Base-by-base conservation (phyloP, 805 yeast genomes). In the Starmerella bacillaris region DNA sequence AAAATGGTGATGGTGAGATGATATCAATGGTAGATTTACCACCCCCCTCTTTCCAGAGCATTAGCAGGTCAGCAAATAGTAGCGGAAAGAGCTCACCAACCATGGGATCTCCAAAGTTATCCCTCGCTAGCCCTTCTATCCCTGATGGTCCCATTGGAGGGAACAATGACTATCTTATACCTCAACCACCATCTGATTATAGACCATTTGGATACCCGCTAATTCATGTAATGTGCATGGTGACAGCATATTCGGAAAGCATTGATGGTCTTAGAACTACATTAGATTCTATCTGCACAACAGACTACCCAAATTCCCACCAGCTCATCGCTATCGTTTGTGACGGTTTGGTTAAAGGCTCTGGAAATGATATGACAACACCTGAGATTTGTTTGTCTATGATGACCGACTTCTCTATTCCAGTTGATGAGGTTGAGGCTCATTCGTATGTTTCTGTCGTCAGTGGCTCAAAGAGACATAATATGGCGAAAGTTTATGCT, bases 241-340 rank as follows among this genome's bases (percentile, higher is more conserved):
- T 89, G 7, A 89, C 98, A 1, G 86, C 95, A 51, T 89, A 89
- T 52, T 83, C 95, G 2, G 98, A 89, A 59, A 92, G 82, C 53
- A 78, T 71, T 46, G 76, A 65, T 9, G 94, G 92, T 42, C 57
- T 89, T 38, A 67, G 96, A 49, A 72, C 86, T 1, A 83, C 96
- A 0, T 56, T 86, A 43, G 96, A 89, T 55, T 86, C 96, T 2
- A 54, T 89, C 34, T 79, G 93, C n/a, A 80, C 94, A 1, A 82
- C 95, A 1, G 93, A 82, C 44, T 89, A 78, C 55, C 95, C 96
- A 37, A 84, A 83, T 54, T 79, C 94, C 3, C 96, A 89, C 57
- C 89, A 86, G 54, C 60, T 89, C 42, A 64, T 89, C 27, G 59
- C 83, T 35, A 72, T 84, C 27, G 67, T 86, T 11, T 86, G 96